phyloP scores from a whole-genome alignment of 257 asterid genomes.

The Schizonepeta tenuifolia region DNA sequence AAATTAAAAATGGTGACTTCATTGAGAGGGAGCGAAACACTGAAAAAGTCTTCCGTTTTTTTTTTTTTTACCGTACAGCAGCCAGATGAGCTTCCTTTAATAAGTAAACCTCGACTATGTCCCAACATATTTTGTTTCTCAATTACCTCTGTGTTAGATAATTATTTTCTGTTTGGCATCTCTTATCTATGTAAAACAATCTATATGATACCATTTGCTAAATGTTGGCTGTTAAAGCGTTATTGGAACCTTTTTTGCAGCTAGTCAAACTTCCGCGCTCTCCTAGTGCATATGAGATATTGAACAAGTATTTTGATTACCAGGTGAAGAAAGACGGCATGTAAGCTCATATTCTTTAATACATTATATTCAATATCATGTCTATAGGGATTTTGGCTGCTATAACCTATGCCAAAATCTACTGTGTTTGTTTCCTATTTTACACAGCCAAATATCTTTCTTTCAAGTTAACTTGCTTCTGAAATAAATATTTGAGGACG shows the following conservation, averaged over 20 bases:
- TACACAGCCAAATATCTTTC: background rate
- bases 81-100: background rate
- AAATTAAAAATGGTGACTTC: too few species aligned
- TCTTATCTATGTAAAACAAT: background rate
- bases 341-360: slow-evolving; percentile 44
- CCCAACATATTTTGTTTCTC: background rate
- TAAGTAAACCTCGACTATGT: background rate
- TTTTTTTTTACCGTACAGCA: background rate
- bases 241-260: slow-evolving; percentile 49
- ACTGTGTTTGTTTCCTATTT: background rate
- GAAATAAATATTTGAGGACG: background rate
- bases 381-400: slow-evolving; percentile 10
- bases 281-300: slow-evolving; percentile 64
- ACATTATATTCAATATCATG: background rate
- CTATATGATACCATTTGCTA: background rate
- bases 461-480: background rate
- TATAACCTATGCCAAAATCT: slow-evolving; percentile 8
- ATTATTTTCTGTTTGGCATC: background rate
- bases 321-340: slow-evolving; percentile 55
- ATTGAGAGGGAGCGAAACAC: too few species aligned
- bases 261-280: slow-evolving; percentile 75
- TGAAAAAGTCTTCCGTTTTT: too few species aligned
- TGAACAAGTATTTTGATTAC: slow-evolving; percentile 60
- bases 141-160: background rate
- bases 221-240: background rate